Evolutionary conservation across 2,329 filamentous ascomycete species (phyloP).

Genomic region (Fusarium sp.): DNA sequence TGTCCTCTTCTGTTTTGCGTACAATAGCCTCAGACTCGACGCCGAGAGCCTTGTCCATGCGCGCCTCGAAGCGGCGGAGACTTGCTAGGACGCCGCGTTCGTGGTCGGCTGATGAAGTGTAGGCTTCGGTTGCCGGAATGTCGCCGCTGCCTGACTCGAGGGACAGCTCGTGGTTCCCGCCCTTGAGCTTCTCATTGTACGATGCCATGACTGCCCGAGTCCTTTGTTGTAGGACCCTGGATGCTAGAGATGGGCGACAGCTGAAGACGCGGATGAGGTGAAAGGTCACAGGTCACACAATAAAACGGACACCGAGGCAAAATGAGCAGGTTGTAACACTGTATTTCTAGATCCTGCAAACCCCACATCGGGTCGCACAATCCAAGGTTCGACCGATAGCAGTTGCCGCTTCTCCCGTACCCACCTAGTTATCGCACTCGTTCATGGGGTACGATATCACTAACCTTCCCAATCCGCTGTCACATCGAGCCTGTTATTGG

Average conservation of each 20-base stretch:
- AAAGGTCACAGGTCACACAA: not conserved
- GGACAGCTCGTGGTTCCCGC: not conserved
- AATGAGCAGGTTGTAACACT: not conserved
- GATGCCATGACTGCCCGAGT: not conserved
- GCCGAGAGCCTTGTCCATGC: not conserved
- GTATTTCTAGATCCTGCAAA: not conserved
- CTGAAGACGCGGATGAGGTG: not conserved
- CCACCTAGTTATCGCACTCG: not conserved
- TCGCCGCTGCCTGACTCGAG: constrained; percentile 8
- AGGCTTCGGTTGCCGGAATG: not conserved
- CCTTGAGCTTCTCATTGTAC: constrained; percentile 8
- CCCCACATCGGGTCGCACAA: not conserved
- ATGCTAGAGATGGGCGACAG: not conserved
- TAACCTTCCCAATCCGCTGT: not conserved
- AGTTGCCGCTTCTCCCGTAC: constrained; percentile 10
- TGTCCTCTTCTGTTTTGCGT: constrained; percentile 6
- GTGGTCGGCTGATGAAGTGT: not conserved
- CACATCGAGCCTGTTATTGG: not conserved
- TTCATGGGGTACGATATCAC: not conserved
- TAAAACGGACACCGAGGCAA: not conserved
- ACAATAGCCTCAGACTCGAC: constrained; percentile 6
- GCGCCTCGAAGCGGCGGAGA: constrained; percentile 6
- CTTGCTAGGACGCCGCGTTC: not conserved
- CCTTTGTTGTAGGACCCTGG: not conserved
- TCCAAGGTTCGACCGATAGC: not conserved